phyloP scores from a whole-genome alignment of 2,329 filamentous ascomycete genomes.

The Dothideomycetidae sp. region DNA sequence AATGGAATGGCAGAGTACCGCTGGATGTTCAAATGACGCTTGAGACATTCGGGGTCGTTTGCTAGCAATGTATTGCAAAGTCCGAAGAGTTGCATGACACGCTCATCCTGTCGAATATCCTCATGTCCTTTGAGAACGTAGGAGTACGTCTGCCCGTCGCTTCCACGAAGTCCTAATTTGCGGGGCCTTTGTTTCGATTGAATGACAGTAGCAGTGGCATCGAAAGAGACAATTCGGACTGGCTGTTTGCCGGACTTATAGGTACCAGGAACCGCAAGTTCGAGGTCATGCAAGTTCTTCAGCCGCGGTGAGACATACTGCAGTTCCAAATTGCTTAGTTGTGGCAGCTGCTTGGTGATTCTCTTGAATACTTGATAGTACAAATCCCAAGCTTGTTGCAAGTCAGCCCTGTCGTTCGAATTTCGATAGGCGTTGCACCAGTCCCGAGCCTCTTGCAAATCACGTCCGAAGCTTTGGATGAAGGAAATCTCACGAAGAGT shows the following conservation, averaged over 20 bases:
- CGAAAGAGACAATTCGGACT: slow-evolving; percentile 77
- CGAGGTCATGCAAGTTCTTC: slow-evolving; percentile 69
- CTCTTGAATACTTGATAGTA: slow-evolving; percentile 98
- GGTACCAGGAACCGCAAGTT: slow-evolving; percentile 89
- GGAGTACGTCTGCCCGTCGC: slow-evolving; percentile 73
- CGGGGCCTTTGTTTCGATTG: slow-evolving; percentile 92
- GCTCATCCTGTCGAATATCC: slow-evolving; percentile 95
- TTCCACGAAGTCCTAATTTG: slow-evolving; percentile 76
- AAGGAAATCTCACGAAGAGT: slow-evolving; percentile 95
- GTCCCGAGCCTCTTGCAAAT: slow-evolving; percentile 85
- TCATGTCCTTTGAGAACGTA: slow-evolving; percentile 97
- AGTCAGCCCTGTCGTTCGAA: slow-evolving; percentile 79
- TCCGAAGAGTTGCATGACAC: slow-evolving; percentile 98
- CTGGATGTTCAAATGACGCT: slow-evolving; percentile 92
- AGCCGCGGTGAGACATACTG: slow-evolving; percentile 95
- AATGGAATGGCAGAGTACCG: slow-evolving; percentile 92
- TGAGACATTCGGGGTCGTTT: slow-evolving; percentile 91
- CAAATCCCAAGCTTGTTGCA: slow-evolving; percentile 97
- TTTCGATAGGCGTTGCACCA: slow-evolving; percentile 89
- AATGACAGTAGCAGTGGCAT: slow-evolving; percentile 79
- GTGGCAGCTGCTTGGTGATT: slow-evolving; percentile 83
- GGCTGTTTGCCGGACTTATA: slow-evolving; percentile 71
- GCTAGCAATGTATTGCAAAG: slow-evolving; percentile 90
- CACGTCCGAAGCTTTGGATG: slow-evolving; percentile 89
- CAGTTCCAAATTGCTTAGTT: slow-evolving; percentile 82